These are phyloP conservation scores for Inonotus hispidus DNA, from an alignment of 1,284 basidiomycete species.

Conservation along the genomic window DNA sequence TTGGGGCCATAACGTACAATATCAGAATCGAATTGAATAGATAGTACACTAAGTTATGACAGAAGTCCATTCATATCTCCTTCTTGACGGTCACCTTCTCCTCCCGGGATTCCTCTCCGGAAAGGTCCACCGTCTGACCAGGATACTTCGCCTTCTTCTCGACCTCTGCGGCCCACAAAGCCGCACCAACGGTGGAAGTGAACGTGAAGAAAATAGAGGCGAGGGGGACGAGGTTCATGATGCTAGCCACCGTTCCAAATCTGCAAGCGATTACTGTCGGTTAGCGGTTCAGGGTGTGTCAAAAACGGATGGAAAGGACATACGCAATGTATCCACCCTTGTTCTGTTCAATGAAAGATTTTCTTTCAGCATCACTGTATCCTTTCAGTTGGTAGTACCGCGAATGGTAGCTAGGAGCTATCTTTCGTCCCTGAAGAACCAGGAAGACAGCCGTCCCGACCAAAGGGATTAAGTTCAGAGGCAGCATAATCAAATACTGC, in stretches of 20 bases:
- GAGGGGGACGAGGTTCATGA: conserved; percentile 59
- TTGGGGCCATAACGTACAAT: background rate
- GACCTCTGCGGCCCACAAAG: conserved; percentile 64
- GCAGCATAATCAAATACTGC: conserved; percentile 51
- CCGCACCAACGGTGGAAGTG: conserved; percentile 60
- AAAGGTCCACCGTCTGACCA: conserved; percentile 12
- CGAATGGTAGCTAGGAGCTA: conserved; percentile 56
- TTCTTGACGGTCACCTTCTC: background rate
- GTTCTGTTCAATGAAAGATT: conserved; percentile 48
- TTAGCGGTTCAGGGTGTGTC: background rate
- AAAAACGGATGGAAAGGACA: conserved; percentile 22
- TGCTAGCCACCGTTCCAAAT: conserved; percentile 56
- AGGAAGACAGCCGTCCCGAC: conserved; percentile 64
- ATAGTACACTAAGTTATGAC: background rate
- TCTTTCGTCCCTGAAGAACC: conserved; percentile 37
- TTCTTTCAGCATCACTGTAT: conserved; percentile 39
- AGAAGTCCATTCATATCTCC: conserved; percentile 17
- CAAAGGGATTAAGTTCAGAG: conserved; percentile 61
- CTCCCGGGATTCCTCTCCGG: background rate
- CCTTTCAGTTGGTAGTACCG: conserved; percentile 70
- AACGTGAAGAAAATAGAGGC: conserved; percentile 49
- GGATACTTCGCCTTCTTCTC: conserved; percentile 35
- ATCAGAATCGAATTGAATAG: background rate
- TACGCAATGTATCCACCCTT: conserved; percentile 41
- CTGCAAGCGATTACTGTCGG: conserved; percentile 25